Percentiles rank a stretch among this genome's conserved stretches.
These are phyloP conservation scores for Handroanthus guayacan DNA, from an alignment of 257 asterid species.

Conservation along the genomic window DNA sequence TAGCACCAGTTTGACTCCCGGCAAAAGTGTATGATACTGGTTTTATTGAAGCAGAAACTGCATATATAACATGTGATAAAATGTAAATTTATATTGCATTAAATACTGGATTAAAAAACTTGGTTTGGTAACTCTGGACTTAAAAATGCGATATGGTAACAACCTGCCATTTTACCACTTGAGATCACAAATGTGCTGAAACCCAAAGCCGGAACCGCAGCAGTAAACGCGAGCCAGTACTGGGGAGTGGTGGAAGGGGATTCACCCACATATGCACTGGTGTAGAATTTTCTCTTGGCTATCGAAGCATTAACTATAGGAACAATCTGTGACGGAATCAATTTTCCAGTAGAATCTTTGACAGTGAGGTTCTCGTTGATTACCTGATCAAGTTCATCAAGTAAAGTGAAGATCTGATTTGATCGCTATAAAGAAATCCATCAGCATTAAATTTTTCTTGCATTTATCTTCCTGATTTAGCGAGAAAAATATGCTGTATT, in stretches of 20 bases:
- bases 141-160: conserved; percentile 33
- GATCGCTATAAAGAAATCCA: neutral
- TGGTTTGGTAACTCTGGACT: conserved; percentile 5
- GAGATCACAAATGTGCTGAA: conserved; percentile 74
- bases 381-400: conserved; percentile 63
- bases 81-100: conserved; percentile 13
- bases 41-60: conserved; percentile 58
- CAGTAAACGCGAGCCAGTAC: conserved; percentile 86
- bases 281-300: conserved; percentile 58
- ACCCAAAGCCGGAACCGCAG: conserved; percentile 84
- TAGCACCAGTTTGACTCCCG: conserved; percentile 53
- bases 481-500: neutral
- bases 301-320: conserved; percentile 71
- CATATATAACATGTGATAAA: conserved; percentile 31
- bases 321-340: conserved; percentile 69
- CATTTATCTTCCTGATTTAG: conserved; percentile 12
- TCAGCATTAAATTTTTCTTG: neutral
- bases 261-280: conserved; percentile 68
- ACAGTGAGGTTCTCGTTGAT: conserved; percentile 61
- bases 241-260: conserved; percentile 54
- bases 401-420: neutral
- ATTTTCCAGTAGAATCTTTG: conserved; percentile 75
- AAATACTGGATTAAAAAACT: conserved; percentile 18
- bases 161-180: conserved; percentile 58
- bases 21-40: conserved; percentile 41